phyloP scores from a whole-genome alignment of 106 monocot species.

The Phalaenopsis equestris region DNA sequence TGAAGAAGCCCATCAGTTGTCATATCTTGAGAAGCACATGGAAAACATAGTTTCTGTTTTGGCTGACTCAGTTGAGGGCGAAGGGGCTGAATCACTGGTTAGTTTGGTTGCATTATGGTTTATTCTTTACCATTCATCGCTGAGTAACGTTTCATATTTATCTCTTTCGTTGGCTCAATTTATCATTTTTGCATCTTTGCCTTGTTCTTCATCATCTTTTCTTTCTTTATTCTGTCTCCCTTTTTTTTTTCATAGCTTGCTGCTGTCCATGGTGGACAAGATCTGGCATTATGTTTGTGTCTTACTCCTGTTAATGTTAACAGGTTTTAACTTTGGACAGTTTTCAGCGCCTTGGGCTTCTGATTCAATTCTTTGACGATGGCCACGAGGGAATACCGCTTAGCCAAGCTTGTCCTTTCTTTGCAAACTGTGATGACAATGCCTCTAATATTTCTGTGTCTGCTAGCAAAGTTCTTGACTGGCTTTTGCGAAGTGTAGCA shows the following conservation, averaged over 20 bases:
- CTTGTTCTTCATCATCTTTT: background rate
- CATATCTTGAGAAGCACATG: slow-evolving; percentile 92
- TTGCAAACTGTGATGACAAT: slow-evolving; percentile 84
- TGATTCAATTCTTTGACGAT: slow-evolving; percentile 60
- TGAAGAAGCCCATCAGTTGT: slow-evolving; percentile 92
- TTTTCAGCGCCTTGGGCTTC: slow-evolving; percentile 75
- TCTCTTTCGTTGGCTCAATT: background rate
- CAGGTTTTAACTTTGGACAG: slow-evolving; percentile 76
- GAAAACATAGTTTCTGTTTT: slow-evolving; percentile 68
- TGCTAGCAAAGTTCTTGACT: slow-evolving; percentile 67
- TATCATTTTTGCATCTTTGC: background rate
- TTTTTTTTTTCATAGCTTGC: background rate
- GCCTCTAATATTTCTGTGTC: slow-evolving; percentile 74
- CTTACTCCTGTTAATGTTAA: slow-evolving; percentile 7
- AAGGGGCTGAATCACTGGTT: slow-evolving; percentile 80
- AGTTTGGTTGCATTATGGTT: slow-evolving; percentile 16
- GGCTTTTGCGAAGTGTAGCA: slow-evolving; percentile 61
- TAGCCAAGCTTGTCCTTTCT: slow-evolving; percentile 71
- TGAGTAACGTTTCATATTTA: background rate
- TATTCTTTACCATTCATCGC: background rate
- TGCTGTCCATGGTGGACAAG: background rate
- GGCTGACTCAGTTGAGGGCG: slow-evolving; percentile 56
- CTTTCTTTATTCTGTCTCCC: background rate
- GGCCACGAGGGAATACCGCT: slow-evolving; percentile 45
- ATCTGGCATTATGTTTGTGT: background rate